Base-by-base conservation (phyloP, 371 early-diverging fungal genomes). In the Phascolomyces articulosus region DNA sequence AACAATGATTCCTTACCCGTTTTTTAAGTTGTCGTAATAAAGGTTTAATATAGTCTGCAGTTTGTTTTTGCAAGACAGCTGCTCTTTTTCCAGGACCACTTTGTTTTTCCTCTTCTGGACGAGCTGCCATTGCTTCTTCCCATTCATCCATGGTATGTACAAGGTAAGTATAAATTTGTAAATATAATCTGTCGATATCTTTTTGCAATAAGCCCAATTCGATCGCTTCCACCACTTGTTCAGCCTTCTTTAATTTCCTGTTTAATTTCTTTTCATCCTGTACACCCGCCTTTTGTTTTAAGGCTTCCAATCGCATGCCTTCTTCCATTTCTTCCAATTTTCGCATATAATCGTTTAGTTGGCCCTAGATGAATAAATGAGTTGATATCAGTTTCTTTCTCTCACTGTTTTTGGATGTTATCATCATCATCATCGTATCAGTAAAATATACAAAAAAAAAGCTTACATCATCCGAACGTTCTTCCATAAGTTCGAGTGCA, bases 321-420 rank as follows among this genome's bases (percentile, higher is more conserved):
- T 88, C 86, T 55, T 96, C 97, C 63, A 94, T 92, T 44, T 90
- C 91, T 70, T 93, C 95, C 72, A 97, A 56, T 21, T 89, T 87
- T 38, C 86, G 83, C 78, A 90, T 89, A 74, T 93, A 97, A 71
- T 97, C 96, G 77, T 96, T 96, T 27, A 91, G 89, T 78, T 95
- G 95, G 53, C 97, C 96, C 60, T 66, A 79, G 64, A 44, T 59
- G 20, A n/a, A 4, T 11, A 55, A 10, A 44, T 44, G 34, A 9
- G 6, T 34, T 18, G 16, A 9, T n/a, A 15, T 41, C 15, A 11
- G 38, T 38, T 38, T 9, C 6, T 38, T 38, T 38, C 38, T 6
- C 7, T 47, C 47, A 18, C 13, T n/a, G 4, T n/a, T 47, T 47
- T 47, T 47, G n/a, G n/a, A n/a, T n/a, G n/a, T n/a, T n/a, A n/a